These are phyloP conservation scores for Paragyromitra xinjiangensis DNA, from an alignment of 495 filamentous ascomycete genomes.

Conservation along the genomic window DNA sequence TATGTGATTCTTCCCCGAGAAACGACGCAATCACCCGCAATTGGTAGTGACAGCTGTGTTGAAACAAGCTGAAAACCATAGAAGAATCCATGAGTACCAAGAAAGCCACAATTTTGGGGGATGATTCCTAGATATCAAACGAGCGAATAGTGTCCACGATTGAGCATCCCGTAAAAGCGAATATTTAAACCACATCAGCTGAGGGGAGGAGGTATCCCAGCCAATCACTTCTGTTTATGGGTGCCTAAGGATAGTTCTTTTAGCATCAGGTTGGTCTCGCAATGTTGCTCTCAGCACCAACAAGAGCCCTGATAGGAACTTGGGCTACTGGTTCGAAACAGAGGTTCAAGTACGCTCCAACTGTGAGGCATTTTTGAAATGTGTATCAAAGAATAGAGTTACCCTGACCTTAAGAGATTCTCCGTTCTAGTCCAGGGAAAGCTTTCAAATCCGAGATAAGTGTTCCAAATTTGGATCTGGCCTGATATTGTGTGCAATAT, in stretches of 20 bases:
- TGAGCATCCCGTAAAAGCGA: background rate
- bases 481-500: slow-evolving; percentile 29
- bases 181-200: background rate
- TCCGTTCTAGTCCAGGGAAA: slow-evolving; percentile 12
- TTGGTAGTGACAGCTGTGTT: background rate
- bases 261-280: background rate
- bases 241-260: background rate
- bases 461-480: slow-evolving; percentile 19
- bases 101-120: background rate
- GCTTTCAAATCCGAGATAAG: slow-evolving; percentile 7
- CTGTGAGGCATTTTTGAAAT: background rate
- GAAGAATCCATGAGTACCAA: background rate
- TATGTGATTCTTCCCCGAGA: too few species aligned
- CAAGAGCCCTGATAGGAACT: background rate
- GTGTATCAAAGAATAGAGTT: slow-evolving; percentile 1
- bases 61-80: background rate
- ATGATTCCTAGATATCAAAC: background rate
- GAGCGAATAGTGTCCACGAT: background rate
- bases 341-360: background rate
- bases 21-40: background rate
- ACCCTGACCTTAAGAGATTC: slow-evolving; percentile 12
- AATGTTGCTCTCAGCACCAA: background rate
- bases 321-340: background rate
- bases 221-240: background rate
- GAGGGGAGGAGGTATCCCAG: background rate